These are phyloP conservation scores for Bipolaris gigantea DNA, from an alignment of 2,329 filamentous ascomycete genomes.

Conservation along the genomic window DNA sequence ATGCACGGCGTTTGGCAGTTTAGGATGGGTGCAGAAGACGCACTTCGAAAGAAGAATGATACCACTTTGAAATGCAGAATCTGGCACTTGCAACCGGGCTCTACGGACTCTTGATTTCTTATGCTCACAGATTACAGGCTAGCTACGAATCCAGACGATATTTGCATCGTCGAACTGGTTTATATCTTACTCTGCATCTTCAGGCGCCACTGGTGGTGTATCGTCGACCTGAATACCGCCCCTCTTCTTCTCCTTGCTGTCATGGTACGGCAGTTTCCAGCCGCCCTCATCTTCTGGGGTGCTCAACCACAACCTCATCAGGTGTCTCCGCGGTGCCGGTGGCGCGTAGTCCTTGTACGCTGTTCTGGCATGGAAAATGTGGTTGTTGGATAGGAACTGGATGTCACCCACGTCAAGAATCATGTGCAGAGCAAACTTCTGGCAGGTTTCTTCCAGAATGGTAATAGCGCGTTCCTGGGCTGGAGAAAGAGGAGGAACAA, in stretches of 20 bases:
- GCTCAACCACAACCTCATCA: constrained; percentile 83
- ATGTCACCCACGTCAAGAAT: constrained; percentile 84
- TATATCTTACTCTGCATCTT: constrained; percentile 70
- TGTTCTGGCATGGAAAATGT: constrained; percentile 79
- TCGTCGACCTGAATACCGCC: constrained; percentile 88
- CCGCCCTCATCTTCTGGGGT: constrained; percentile 81
- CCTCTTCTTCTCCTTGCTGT: constrained; percentile 80
- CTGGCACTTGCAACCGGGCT: constrained; percentile 3
- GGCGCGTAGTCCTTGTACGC: constrained; percentile 74
- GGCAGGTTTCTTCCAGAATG: constrained; percentile 75
- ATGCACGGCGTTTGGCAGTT: constrained; percentile 27
- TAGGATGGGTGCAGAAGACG: constrained; percentile 18
- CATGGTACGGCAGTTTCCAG: constrained; percentile 81
- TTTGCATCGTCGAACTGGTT: background rate
- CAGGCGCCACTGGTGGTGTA: constrained; percentile 70
- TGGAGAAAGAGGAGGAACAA: constrained; percentile 71
- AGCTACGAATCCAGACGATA: background rate
- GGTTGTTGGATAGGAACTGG: constrained; percentile 80
- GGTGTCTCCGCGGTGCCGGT: constrained; percentile 70
- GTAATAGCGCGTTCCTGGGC: constrained; percentile 69
- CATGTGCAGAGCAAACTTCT: constrained; percentile 77
- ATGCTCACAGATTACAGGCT: constrained; percentile 1
- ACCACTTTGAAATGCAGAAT: constrained; percentile 22
- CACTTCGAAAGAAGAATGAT: constrained; percentile 31
- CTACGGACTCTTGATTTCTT: background rate